phyloP scores from a whole-genome alignment of 768 basidiomycete species.

The Phallus indusiatus region DNA sequence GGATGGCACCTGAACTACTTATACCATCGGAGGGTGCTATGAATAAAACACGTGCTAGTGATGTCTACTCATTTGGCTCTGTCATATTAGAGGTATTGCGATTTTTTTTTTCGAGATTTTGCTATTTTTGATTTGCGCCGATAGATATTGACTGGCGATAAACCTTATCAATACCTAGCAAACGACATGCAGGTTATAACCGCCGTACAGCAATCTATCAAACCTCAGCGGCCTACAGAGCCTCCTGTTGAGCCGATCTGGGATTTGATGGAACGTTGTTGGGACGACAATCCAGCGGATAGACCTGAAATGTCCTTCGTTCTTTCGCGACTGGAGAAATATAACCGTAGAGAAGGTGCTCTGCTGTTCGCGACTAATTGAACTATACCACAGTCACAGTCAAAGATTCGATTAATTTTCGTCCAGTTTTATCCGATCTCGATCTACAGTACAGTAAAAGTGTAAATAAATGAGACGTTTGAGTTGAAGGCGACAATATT shows the following conservation, averaged over 20 bases:
- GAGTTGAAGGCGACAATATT: no score
- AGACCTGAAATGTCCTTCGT: conserved; percentile 2
- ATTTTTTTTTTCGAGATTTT: neutral
- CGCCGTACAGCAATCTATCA: neutral
- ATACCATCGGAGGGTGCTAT: neutral
- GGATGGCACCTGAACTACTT: conserved; percentile 7
- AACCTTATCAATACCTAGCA: neutral
- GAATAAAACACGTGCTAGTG: neutral
- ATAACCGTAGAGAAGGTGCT: neutral
- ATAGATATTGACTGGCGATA: conserved; percentile 3
- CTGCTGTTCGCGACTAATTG: conserved; percentile 30
- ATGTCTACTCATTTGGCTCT: conserved; percentile 6
- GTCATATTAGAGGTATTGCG: conserved; percentile 7
- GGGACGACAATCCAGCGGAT: neutral
- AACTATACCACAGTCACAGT: conserved; percentile 23
- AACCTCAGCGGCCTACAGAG: neutral
- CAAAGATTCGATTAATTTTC: neutral
- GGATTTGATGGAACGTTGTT: conserved; percentile 10
- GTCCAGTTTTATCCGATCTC: no score
- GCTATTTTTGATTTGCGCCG: neutral
- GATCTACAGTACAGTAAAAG: no score
- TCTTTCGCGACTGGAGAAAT: neutral
- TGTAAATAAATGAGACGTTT: no score
- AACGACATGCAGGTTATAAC: conserved; percentile 2
- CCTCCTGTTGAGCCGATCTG: neutral